Percentiles rank a stretch among this genome's conserved stretches.
These are phyloP conservation scores for Pseudogymnoascus sp. DNA, from an alignment of 2,329 filamentous ascomycete species.

Conservation along the genomic window DNA sequence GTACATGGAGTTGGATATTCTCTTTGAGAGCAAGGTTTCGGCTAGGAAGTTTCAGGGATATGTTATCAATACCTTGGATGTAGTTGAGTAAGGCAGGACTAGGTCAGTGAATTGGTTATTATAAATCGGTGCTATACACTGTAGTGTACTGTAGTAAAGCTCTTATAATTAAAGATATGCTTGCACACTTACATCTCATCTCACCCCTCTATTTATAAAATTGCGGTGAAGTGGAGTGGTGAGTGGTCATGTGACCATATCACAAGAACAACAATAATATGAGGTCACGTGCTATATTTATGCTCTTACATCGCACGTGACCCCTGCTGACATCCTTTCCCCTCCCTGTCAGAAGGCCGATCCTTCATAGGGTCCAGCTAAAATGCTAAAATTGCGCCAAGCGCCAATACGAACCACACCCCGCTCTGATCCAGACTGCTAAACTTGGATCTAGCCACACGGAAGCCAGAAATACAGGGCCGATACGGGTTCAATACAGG, in stretches of 20 bases:
- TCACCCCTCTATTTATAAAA: no score
- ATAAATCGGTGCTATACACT: not conserved
- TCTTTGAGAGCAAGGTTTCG: constrained; percentile 16
- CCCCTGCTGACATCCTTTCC: not conserved
- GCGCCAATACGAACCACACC: not conserved
- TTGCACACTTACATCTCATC: no score
- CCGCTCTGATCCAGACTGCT: not conserved
- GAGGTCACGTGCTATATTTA: no score
- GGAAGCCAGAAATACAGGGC: not conserved
- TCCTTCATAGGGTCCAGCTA: not conserved
- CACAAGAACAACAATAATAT: no score
- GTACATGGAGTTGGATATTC: constrained; percentile 20
- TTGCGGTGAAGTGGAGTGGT: not conserved
- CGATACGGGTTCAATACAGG: no score
- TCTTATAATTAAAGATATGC: not conserved
- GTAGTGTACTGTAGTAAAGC: not conserved
- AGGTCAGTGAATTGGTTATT: not conserved
- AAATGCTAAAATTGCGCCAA: constrained; percentile 4
- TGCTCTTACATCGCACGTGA: no score
- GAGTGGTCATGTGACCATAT: not conserved
- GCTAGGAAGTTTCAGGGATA: constrained; percentile 16
- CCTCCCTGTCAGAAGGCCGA: not conserved
- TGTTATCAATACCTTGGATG: not conserved
- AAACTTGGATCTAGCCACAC: not conserved
- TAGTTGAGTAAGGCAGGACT: not conserved